Evolutionary conservation across 2,329 filamentous ascomycete genomes (phyloP).

Genomic region (Gliomastix tumulicola): DNA sequence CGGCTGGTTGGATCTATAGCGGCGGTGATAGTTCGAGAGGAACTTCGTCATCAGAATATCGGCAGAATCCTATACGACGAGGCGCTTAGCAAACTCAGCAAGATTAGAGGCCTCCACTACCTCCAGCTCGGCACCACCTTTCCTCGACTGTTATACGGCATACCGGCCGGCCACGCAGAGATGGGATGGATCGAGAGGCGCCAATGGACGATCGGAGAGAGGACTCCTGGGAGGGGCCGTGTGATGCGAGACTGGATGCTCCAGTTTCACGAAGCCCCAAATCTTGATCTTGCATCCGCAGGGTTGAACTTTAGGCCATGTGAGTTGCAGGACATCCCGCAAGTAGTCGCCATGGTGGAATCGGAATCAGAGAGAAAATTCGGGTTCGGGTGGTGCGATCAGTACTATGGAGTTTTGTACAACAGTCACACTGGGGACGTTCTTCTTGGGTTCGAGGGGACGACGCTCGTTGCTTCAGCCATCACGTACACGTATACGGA

Average conservation of each 20-base stretch:
- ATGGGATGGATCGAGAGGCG: conserved; percentile 47
- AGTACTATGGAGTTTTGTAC: conserved; percentile 45
- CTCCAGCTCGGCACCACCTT: conserved; percentile 53
- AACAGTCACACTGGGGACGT: conserved; percentile 43
- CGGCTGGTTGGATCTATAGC: conserved; percentile 49
- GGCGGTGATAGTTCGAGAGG: conserved; percentile 41
- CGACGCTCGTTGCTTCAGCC: conserved; percentile 42
- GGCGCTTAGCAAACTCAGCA: conserved; percentile 39
- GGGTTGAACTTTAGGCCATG: conserved; percentile 37
- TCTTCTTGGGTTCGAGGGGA: conserved; percentile 42
- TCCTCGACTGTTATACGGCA: conserved; percentile 49
- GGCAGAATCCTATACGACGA: conserved; percentile 46
- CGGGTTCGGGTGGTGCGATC: conserved; percentile 52
- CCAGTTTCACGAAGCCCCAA: conserved; percentile 40
- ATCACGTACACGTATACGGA: conserved; percentile 44
- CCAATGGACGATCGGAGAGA: conserved; percentile 42
- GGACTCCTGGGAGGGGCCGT: conserved; percentile 37
- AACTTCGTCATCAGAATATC: conserved; percentile 40
- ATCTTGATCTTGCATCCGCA: conserved; percentile 27
- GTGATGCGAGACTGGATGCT: conserved; percentile 48
- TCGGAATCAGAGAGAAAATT: conserved; percentile 36
- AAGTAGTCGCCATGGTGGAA: conserved; percentile 42
- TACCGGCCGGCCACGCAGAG: conserved; percentile 32
- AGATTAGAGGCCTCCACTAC: conserved; percentile 42
- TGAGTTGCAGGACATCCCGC: conserved; percentile 34